Conservation (phyloP, 371 early-diverging fungal genomes). For the Lichtheimia corymbifera region DNA sequence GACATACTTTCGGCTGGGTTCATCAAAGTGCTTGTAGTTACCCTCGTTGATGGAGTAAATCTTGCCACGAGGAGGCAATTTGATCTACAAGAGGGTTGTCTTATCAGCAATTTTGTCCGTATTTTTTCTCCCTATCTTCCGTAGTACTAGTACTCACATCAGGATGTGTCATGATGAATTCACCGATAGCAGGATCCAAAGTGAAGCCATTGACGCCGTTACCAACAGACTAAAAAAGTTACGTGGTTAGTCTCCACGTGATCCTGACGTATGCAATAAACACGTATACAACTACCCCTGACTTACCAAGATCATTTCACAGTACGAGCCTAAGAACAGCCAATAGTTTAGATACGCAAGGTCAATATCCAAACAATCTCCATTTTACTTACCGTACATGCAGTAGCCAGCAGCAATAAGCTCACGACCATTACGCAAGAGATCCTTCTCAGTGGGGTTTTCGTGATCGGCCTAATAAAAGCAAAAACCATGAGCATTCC, state of each 20-base stretch:
- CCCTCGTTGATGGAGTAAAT: slow-evolving; percentile 99
- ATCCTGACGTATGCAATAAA: too few species aligned
- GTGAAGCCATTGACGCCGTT: slow-evolving; percentile 95
- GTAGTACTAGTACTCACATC: slow-evolving; percentile 46
- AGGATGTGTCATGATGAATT: slow-evolving; percentile 96
- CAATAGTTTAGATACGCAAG: not conserved
- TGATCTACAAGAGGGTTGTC: slow-evolving; percentile 51
- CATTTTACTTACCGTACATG: slow-evolving; percentile 77
- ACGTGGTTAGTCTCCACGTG: too few species aligned
- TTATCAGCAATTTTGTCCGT: not conserved
- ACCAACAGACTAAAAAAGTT: slow-evolving; percentile 74
- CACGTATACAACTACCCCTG: not conserved
- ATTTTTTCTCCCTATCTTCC: not conserved
- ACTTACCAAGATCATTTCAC: slow-evolving; percentile 71
- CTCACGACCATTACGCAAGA: slow-evolving; percentile 90
- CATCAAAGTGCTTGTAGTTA: slow-evolving; percentile 92
- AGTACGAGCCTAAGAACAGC: slow-evolving; percentile 61
- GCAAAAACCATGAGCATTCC: not conserved
- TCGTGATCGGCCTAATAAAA: slow-evolving; percentile 42
- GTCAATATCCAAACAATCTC: not conserved
- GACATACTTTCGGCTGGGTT: slow-evolving; percentile 87
- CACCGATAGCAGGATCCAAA: slow-evolving; percentile 94
- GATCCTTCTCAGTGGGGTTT: slow-evolving; percentile 64
- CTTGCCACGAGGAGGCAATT: slow-evolving; percentile 83
- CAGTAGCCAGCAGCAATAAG: slow-evolving; percentile 96